Conservation (phyloP, 495 filamentous ascomycete species). For the Penicillium cosmopolitanum region DNA sequence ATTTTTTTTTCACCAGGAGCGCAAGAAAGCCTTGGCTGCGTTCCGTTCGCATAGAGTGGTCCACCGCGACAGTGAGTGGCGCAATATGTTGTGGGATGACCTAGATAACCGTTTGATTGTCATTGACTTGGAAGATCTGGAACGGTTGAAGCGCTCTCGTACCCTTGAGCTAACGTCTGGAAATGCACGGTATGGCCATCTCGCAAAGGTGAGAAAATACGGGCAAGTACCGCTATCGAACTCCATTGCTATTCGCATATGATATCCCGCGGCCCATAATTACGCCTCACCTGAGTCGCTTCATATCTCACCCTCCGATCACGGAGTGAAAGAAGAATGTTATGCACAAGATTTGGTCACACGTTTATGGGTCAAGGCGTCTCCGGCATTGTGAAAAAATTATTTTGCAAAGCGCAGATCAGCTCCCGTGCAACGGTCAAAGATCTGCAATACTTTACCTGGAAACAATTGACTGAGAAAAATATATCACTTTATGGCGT, state of each 20-base stretch:
- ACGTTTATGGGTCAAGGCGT: background rate
- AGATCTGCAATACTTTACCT: background rate
- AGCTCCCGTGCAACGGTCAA: background rate
- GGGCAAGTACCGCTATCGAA: constrained; percentile 7
- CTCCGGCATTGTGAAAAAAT: background rate
- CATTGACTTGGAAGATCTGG: constrained; percentile 30
- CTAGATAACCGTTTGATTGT: constrained; percentile 15
- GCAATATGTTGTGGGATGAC: constrained; percentile 31
- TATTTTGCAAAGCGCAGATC: background rate
- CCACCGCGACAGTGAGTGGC: constrained; percentile 29
- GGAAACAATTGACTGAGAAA: background rate
- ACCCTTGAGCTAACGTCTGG: constrained; percentile 10
- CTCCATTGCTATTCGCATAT: constrained; percentile 12
- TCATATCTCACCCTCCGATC: background rate
- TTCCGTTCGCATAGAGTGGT: constrained; percentile 20
- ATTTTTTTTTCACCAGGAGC: constrained; percentile 25
- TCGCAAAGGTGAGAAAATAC: constrained; percentile 3
- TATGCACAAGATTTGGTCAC: background rate
- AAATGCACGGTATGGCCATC: constrained; percentile 14
- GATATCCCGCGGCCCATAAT: constrained; percentile 3
- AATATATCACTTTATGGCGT: background rate
- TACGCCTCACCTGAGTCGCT: background rate
- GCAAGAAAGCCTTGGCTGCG: constrained; percentile 18
- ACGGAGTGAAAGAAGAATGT: background rate
- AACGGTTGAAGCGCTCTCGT: constrained; percentile 19